Base-by-base conservation (phyloP, 176 grass and related monocot species). In the Secale cereale region DNA sequence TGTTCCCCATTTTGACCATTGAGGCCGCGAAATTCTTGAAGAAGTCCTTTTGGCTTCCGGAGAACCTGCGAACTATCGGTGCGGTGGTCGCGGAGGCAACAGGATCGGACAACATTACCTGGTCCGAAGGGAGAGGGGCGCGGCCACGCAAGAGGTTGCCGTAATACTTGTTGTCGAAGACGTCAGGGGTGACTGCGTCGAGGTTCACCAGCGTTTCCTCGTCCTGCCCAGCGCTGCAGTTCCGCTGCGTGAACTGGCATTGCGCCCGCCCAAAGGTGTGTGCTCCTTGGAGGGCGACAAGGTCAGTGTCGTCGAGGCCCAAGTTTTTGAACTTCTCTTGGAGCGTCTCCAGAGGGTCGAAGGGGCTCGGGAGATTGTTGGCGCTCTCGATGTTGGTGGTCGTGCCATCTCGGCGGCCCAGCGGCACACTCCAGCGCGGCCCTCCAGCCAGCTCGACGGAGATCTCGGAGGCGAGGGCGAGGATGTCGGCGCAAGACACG, bases 1-100 rank as follows among this genome's bases (percentile, higher is more conserved):
- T 89, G 59, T 90, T 89, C 16, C 91, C 87, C 91, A 94, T 94
- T 20, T 90, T 94, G 73, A 90, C 80, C 88, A 94, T 94, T 0
- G 86, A 88, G 28, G 29, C 4, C 1, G 63, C 79, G 43, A 94
- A 94, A 52, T 26, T 86, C 1, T 76, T 19, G 45, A 94, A 94
- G 59, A 94, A 90, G 30, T n/a, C 22, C 29, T 23, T 43, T 82
- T 94, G 78, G 57, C 22, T 86, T 16, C 32, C 33, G 0, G 91
- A 86, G 23, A 79, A 94, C 17, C 26, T 72, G 27, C 20, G 78
- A 6, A 88, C 86, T 1, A 73, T 32, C 0, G 74, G 45, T 0
- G 82, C 85, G 5, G 81, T 86, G 26, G 74, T 60, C 30, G 12
- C 0, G 19, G 57, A 33, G 1, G 78, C 82, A 22, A 22, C 1